Percentiles rank a stretch among this genome's conserved stretches.
Evolutionary conservation across 164 flowering plant species (phyloP).

Genomic region (Chimonanthus praecox): DNA sequence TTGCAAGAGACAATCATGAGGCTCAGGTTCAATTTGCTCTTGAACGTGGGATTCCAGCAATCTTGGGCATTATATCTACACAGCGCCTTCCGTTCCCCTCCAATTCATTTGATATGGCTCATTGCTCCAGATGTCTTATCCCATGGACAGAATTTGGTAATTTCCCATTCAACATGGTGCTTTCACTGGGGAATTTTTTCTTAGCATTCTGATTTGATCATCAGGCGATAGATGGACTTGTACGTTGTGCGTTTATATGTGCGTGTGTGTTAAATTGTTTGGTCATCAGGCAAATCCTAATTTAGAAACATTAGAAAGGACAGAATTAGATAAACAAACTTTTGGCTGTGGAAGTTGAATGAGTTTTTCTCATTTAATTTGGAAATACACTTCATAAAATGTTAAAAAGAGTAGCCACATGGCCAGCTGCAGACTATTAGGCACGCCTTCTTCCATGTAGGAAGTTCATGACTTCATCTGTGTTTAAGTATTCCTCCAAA

Average conservation of each 20-base stretch:
- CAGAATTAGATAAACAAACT: background rate
- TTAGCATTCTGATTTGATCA: background rate
- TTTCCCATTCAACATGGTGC: background rate
- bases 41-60: conserved; percentile 97
- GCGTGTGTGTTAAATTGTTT: too few relatives aligned
- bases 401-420: too few relatives aligned
- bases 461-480: too few relatives aligned
- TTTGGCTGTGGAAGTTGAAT: background rate
- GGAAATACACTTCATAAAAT: background rate
- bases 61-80: conserved; percentile 89
- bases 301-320: background rate
- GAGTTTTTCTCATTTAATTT: background rate
- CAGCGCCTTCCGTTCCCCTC: conserved; percentile 98
- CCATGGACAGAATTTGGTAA: conserved; percentile 99
- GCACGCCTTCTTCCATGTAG: too few relatives aligned
- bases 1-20: conserved; percentile 97
- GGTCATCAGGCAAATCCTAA: too few relatives aligned
- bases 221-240: background rate
- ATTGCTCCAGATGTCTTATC: conserved; percentile 98
- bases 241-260: background rate
- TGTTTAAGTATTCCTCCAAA: too few relatives aligned
- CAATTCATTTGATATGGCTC: conserved; percentile 98
- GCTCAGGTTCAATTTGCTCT: conserved; percentile 99
- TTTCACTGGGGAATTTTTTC: background rate
- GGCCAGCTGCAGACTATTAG: too few relatives aligned